Base-by-base conservation (phyloP, 441 rosid genomes). In the Rhodomyrtus psidioides region DNA sequence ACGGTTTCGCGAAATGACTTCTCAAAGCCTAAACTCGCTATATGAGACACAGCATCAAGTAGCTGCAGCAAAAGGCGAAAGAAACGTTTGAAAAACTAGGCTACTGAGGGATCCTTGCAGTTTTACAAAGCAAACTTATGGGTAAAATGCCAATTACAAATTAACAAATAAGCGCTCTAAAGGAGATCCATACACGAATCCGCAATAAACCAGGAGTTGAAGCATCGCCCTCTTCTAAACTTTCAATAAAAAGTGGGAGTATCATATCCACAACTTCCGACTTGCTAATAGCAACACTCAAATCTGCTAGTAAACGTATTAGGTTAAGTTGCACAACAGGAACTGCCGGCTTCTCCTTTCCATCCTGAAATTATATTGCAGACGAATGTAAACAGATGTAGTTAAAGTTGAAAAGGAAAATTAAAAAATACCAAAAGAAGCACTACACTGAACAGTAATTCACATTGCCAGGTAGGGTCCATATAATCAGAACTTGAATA, bases 1-100 rank as follows among this genome's bases (percentile, higher is more conserved):
- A 96, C 96, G n/a, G 98, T 96, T 93, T 98, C 99, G 23, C 99
- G 98, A 88, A 95, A 96, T 56, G 99, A 95, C 93, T 96, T 98
- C 93, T 96, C 99, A 89, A 96, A 98, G 70, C 99, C 99, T 91
- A 98, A 92, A 91, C 98, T 95, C 87, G 99, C 98, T 86, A 98
- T 92, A 86, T 94, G 97, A 89, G 99, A 95, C 87, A 95, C 98
- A 88, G 98, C 99, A 95, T 96, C 99, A 89, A 98, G 95, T 92
- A 98, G 98, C 99, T 98, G 95, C 92, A 93, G 55, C 85, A 79
- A 87, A 84, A 83, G 79, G 84, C 82, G 82, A 81, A 53, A 76
- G 79, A 81, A 85, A 84, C 75, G 54, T 87, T 83, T 88, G 54
- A 90, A 90, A 88, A 90, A 85, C 83, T 81, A 70, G 51, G 85